Conservation (phyloP, 2,329 filamentous ascomycete genomes). For the Colletotrichum tropicicola region DNA sequence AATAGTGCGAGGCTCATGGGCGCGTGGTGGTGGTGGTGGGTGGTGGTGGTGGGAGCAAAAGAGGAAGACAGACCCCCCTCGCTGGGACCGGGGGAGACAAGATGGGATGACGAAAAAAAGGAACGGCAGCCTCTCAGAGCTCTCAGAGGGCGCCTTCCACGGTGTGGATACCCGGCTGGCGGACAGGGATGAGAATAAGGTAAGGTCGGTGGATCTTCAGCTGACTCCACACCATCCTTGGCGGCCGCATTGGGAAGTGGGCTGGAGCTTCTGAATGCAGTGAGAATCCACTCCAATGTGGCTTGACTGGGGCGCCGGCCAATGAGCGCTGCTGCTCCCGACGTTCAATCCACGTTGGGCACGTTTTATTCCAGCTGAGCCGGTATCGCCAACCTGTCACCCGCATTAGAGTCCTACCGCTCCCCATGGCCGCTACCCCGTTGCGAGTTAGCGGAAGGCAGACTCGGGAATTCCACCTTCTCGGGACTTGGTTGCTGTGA, state of each 20-base stretch:
- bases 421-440: neutral
- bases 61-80: neutral
- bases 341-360: slow-evolving; percentile 15
- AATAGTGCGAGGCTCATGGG: neutral
- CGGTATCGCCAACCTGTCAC: slow-evolving; percentile 16
- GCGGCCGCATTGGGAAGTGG: slow-evolving; percentile 27
- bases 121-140: neutral
- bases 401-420: slow-evolving; percentile 20
- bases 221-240: slow-evolving; percentile 18
- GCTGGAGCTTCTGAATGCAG: slow-evolving; percentile 25
- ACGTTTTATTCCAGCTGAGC: slow-evolving; percentile 26
- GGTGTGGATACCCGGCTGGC: neutral
- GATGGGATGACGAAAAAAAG: slow-evolving; percentile 5
- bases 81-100: slow-evolving; percentile 4
- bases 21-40: neutral
- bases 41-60: neutral
- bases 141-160: neutral
- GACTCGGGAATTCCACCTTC: neutral
- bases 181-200: slow-evolving; percentile 26
- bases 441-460: slow-evolving; percentile 29
- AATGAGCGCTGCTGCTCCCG: slow-evolving; percentile 13
- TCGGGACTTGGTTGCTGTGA: slow-evolving; percentile 14
- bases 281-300: slow-evolving; percentile 18
- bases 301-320: slow-evolving; percentile 1
- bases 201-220: slow-evolving; percentile 29